A percentile compares a stretch with the other conserved stretches of the same genome.
phyloP scores from a whole-genome alignment of 352 stramenopile genomes.

The Pythium plurisporium region DNA sequence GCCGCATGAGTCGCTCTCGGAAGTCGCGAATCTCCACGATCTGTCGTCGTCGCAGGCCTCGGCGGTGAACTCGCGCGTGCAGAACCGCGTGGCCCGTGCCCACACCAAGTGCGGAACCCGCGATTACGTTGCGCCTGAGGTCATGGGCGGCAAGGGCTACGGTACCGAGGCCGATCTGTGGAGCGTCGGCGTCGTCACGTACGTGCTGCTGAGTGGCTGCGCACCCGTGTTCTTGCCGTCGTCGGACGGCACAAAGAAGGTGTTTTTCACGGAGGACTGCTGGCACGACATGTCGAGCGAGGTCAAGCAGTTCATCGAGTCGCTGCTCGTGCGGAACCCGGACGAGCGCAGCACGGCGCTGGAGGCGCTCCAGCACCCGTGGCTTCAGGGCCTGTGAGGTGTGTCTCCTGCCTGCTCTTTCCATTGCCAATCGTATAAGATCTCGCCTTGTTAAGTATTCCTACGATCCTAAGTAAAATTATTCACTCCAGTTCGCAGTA shows the following conservation, averaged over 20 bases:
- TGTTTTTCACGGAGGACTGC: slow-evolving; percentile 71
- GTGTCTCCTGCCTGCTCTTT: too few species aligned
- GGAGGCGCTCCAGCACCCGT: slow-evolving; percentile 70
- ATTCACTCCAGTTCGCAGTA: too few species aligned
- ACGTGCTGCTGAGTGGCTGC: slow-evolving; percentile 82
- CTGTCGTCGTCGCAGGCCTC: neutral
- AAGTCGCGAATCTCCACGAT: slow-evolving; percentile 60
- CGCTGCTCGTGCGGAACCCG: slow-evolving; percentile 68
- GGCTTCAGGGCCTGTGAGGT: slow-evolving; percentile 30
- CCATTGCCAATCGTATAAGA: neutral
- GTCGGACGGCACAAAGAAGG: slow-evolving; percentile 55
- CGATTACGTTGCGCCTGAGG: slow-evolving; percentile 80
- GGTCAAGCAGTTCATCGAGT: slow-evolving; percentile 67
- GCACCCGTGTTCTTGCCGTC: slow-evolving; percentile 69
- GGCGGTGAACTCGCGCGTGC: slow-evolving; percentile 27
- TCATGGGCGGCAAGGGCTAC: slow-evolving; percentile 90
- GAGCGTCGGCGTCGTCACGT: slow-evolving; percentile 91
- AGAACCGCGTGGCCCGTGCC: slow-evolving; percentile 62
- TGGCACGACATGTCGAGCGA: slow-evolving; percentile 57
- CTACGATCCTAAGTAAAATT: slow-evolving; percentile 4
- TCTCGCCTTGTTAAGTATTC: slow-evolving; percentile 3
- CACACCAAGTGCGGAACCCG: slow-evolving; percentile 84
- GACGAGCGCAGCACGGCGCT: slow-evolving; percentile 66
- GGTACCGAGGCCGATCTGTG: slow-evolving; percentile 93
- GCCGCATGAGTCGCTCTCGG: slow-evolving; percentile 63